Evolutionary conservation across 805 yeast species (phyloP).

Genomic region (Blastobotrys robertii): DNA sequence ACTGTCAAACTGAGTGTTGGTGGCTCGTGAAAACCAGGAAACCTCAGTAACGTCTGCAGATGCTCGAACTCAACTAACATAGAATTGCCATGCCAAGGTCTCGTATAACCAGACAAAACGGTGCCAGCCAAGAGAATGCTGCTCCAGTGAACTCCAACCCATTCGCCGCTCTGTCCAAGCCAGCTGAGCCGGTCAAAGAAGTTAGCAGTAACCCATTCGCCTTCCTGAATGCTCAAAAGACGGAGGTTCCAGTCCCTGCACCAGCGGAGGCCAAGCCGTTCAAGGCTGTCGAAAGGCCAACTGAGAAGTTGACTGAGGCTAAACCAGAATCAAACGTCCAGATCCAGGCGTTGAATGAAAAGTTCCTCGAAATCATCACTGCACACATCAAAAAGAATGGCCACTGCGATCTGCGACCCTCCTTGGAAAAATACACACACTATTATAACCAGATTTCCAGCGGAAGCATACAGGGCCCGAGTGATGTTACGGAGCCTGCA

Average conservation of each 20-base stretch:
- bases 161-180: neutral
- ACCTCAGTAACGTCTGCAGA: too few relatives aligned
- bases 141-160: neutral
- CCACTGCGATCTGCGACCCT: slow-evolving; percentile 39
- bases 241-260: neutral
- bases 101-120: neutral
- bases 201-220: slow-evolving; percentile 7
- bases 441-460: slow-evolving; percentile 37
- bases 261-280: neutral
- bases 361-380: slow-evolving; percentile 40
- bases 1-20: too few relatives aligned
- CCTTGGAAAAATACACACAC: slow-evolving; percentile 48
- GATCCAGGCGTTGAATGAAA: slow-evolving; percentile 52
- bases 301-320: too few relatives aligned
- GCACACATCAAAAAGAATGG: slow-evolving; percentile 5
- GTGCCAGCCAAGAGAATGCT: slow-evolving; percentile 1
- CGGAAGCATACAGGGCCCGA: slow-evolving; percentile 6
- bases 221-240: neutral
- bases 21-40: too few relatives aligned
- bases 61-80: too few relatives aligned
- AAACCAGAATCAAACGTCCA: neutral
- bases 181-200: too few relatives aligned
- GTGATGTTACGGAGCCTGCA: neutral
- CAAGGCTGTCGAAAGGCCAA: neutral
- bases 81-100: slow-evolving; percentile 9